Evolutionary conservation across 1,139 yeast genomes (phyloP).

Genomic region (Pichia sp.): DNA sequence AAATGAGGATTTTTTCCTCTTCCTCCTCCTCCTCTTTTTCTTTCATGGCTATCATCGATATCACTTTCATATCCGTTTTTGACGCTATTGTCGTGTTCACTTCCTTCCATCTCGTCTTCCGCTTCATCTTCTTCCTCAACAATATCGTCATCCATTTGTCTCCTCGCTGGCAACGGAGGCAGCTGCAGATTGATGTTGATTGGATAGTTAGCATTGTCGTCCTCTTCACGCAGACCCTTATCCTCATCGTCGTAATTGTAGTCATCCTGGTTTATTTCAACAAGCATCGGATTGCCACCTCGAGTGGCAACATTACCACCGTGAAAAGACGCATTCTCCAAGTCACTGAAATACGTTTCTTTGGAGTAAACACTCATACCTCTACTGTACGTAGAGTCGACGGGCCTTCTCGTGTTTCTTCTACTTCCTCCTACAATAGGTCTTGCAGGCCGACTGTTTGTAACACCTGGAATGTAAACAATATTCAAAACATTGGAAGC

Average conservation of each 20-base stretch:
- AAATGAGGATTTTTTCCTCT: background rate
- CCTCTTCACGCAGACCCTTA: background rate
- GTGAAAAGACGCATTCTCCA: slow-evolving; percentile 52
- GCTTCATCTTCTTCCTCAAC: slow-evolving; percentile 28
- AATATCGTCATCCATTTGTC: slow-evolving; percentile 24
- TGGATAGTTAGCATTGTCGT: background rate
- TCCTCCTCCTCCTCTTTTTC: background rate
- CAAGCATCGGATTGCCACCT: slow-evolving; percentile 58
- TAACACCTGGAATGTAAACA: slow-evolving; percentile 92
- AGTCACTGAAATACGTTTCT: slow-evolving; percentile 51
- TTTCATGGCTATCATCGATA: slow-evolving; percentile 1
- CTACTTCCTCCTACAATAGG: slow-evolving; percentile 10
- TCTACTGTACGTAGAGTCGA: slow-evolving; percentile 29
- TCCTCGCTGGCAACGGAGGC: slow-evolving; percentile 18
- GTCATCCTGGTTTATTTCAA: slow-evolving; percentile 50
- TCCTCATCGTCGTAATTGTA: slow-evolving; percentile 42
- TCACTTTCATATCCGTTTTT: background rate
- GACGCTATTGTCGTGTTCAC: background rate
- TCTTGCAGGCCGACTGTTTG: slow-evolving; percentile 39
- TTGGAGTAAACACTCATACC: slow-evolving; percentile 48
- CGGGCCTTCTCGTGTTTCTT: slow-evolving; percentile 16
- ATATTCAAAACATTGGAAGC: slow-evolving; percentile 90
- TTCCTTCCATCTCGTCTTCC: slow-evolving; percentile 9
- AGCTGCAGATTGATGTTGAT: slow-evolving; percentile 9
- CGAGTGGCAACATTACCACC: slow-evolving; percentile 61